Conservation (phyloP, 768 basidiomycete genomes). For the Amanita pseudoporphyria region DNA sequence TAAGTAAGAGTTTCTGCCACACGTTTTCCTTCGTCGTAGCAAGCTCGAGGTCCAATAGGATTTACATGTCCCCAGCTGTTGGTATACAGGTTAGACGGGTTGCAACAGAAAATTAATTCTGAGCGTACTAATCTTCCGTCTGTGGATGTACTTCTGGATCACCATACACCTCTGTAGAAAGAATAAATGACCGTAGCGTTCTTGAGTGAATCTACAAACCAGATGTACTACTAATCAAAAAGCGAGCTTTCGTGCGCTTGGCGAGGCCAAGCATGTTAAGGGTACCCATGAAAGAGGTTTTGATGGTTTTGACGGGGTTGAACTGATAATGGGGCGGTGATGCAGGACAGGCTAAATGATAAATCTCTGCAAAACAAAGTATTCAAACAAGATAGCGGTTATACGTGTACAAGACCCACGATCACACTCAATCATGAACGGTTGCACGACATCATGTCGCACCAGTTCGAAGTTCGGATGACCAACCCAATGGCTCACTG, state of each 20-base stretch:
- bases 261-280: slow-evolving; percentile 98
- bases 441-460: slow-evolving; percentile 94
- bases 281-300: slow-evolving; percentile 97
- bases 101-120: background rate
- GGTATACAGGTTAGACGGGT: slow-evolving; percentile 8
- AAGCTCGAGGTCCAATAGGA: slow-evolving; percentile 96
- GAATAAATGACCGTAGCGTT: slow-evolving; percentile 8
- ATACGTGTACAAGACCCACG: slow-evolving; percentile 41
- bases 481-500: slow-evolving; percentile 90
- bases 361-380: slow-evolving; percentile 60
- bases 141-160: slow-evolving; percentile 99
- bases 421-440: slow-evolving; percentile 98
- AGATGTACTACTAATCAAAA: slow-evolving; percentile 92
- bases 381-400: slow-evolving; percentile 10
- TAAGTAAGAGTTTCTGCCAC: slow-evolving; percentile 98
- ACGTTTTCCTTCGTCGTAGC: slow-evolving; percentile 99
- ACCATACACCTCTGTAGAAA: slow-evolving; percentile 83
- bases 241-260: slow-evolving; percentile 94
- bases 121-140: slow-evolving; percentile 81
- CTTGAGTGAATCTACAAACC: slow-evolving; percentile 36
- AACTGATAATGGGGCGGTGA: slow-evolving; percentile 98
- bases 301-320: slow-evolving; percentile 96
- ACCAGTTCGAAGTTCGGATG: slow-evolving; percentile 99
- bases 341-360: slow-evolving; percentile 96
- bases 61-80: slow-evolving; percentile 95